These are phyloP conservation scores for Prunus salicina DNA, from an alignment of 306 rosid genomes.

Conservation along the genomic window DNA sequence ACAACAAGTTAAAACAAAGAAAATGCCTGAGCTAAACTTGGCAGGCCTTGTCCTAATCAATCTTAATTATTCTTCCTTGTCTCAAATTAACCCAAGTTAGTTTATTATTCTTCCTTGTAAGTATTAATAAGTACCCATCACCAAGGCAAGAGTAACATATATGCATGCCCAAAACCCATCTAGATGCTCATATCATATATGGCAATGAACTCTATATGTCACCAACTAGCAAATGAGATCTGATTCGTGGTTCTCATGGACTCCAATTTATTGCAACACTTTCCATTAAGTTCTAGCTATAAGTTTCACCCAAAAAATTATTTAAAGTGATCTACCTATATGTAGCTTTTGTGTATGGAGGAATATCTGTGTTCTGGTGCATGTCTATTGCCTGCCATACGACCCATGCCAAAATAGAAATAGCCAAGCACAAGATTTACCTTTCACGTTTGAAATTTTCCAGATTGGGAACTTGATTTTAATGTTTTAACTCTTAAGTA, in stretches of 20 bases:
- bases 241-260: neutral
- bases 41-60: neutral
- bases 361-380: neutral
- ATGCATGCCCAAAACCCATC: too few relatives aligned
- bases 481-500: neutral
- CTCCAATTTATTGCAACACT: neutral
- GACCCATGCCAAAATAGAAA: constrained; percentile 21
- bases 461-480: constrained; percentile 26
- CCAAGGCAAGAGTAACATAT: too few relatives aligned
- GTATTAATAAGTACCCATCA: neutral
- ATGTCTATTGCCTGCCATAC: constrained; percentile 39
- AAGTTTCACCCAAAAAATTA: neutral
- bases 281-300: neutral
- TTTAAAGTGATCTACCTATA: too few relatives aligned
- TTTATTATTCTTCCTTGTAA: neutral
- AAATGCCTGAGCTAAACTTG: neutral
- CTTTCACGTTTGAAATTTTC: constrained; percentile 31
- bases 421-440: constrained; percentile 21
- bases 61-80: neutral
- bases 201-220: too few relatives aligned
- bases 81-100: neutral
- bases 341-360: neutral
- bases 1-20: neutral
- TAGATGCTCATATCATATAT: too few relatives aligned
- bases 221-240: neutral